A percentile compares a stretch with the other conserved stretches of the same genome.
These are phyloP conservation scores for Hordeum pubiflorum DNA, from an alignment of 202 grass and related monocot genomes.

Conservation along the genomic window DNA sequence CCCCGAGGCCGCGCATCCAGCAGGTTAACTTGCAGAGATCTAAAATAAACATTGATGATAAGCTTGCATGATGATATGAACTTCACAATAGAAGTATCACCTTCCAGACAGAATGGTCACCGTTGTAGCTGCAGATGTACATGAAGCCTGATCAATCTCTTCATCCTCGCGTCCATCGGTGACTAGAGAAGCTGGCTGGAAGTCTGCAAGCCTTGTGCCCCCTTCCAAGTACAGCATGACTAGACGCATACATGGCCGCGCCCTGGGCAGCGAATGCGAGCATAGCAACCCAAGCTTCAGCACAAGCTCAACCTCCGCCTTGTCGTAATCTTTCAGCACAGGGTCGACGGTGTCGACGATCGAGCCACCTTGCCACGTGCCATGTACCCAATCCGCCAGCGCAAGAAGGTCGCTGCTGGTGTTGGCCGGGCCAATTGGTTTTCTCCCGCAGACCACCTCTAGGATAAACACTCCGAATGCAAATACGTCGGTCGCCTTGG, in stretches of 20 bases:
- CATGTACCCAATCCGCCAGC: neutral
- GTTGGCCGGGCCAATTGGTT: neutral
- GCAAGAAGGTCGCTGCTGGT: neutral
- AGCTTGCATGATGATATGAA: too few species aligned
- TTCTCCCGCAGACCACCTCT: neutral
- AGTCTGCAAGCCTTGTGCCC: neutral
- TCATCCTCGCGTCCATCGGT: neutral
- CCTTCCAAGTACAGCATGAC: neutral
- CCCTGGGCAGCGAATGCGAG: neutral
- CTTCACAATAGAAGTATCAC: too few species aligned
- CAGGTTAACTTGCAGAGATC: neutral
- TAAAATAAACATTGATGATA: too few species aligned
- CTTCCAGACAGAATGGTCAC: neutral
- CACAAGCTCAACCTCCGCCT: neutral
- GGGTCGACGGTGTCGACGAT: neutral
- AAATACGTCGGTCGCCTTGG: constrained; percentile 9
- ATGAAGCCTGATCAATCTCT: neutral
- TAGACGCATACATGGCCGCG: neutral
- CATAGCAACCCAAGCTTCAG: neutral
- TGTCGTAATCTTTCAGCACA: neutral
- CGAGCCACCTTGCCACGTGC: neutral
- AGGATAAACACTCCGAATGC: constrained; percentile 3
- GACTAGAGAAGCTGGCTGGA: neutral
- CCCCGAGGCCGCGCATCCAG: too few species aligned
- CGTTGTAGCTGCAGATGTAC: neutral